Evolutionary conservation across 495 filamentous ascomycete species (phyloP).

Genomic region (Penicillium atrosanguineum): DNA sequence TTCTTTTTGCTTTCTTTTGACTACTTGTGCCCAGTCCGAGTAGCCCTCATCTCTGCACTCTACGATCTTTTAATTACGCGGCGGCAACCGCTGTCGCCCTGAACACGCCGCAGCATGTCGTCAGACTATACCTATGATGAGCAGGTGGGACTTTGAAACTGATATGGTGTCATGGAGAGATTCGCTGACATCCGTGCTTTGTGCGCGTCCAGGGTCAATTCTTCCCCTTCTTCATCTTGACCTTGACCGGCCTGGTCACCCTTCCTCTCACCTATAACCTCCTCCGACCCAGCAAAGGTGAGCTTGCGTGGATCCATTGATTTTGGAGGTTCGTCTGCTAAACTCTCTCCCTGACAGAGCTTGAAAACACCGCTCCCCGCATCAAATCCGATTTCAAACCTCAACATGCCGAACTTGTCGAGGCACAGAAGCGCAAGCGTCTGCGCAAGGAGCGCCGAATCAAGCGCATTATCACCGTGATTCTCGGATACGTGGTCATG

Average conservation of each 20-base stretch:
- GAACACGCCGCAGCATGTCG: slow-evolving; percentile 65
- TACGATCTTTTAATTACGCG: slow-evolving; percentile 31
- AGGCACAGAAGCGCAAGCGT: slow-evolving; percentile 80
- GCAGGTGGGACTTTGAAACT: slow-evolving; percentile 50
- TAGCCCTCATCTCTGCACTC: slow-evolving; percentile 13
- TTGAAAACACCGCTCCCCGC: slow-evolving; percentile 64
- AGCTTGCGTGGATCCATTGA: slow-evolving; percentile 18
- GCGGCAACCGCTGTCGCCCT: slow-evolving; percentile 42
- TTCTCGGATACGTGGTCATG: slow-evolving; percentile 79
- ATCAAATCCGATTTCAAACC: slow-evolving; percentile 78
- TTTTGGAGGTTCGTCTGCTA: not conserved
- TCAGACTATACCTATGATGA: slow-evolving; percentile 99
- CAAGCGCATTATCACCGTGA: slow-evolving; percentile 77
- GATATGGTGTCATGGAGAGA: not conserved
- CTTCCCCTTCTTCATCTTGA: slow-evolving; percentile 98
- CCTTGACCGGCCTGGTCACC: slow-evolving; percentile 81
- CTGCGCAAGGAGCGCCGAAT: slow-evolving; percentile 84
- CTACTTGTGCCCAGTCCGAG: slow-evolving; percentile 1
- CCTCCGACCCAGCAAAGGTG: slow-evolving; percentile 73
- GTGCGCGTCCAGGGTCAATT: slow-evolving; percentile 71
- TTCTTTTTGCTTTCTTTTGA: slow-evolving; percentile 4
- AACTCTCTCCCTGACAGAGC: slow-evolving; percentile 37
- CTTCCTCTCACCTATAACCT: slow-evolving; percentile 87
- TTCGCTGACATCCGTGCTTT: slow-evolving; percentile 6
- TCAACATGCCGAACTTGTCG: slow-evolving; percentile 77